Conservation (phyloP, 805 yeast genomes). For the Lipomyces spencermartinsiae region DNA sequence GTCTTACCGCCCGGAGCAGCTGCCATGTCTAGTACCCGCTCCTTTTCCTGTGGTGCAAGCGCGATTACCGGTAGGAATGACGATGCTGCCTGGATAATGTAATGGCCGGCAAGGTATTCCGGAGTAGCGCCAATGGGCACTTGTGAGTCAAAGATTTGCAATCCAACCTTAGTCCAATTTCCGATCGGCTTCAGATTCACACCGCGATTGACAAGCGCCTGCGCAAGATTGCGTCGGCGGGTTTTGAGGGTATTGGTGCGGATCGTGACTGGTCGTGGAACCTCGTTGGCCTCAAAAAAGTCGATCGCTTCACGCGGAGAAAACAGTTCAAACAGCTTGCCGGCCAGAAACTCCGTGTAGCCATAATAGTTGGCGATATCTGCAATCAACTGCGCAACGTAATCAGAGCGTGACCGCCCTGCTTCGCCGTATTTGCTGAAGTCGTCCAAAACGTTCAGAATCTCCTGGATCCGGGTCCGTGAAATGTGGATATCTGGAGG, state of each 20-base stretch:
- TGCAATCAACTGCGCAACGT: constrained; percentile 73
- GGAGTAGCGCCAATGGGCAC: constrained; percentile 99
- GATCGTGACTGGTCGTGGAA: constrained; percentile 93
- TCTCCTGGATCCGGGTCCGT: constrained; percentile 93
- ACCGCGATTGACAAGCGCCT: constrained; percentile 92
- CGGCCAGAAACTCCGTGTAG: constrained; percentile 88
- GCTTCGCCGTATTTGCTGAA: constrained; percentile 82
- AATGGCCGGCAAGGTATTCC: constrained; percentile 96
- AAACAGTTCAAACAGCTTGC: constrained; percentile 87
- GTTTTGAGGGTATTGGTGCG: constrained; percentile 97
- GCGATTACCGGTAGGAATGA: constrained; percentile 98
- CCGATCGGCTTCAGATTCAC: constrained; percentile 98
- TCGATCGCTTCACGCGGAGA: constrained; percentile 97
- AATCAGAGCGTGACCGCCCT: constrained; percentile 85
- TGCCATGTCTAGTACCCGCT: constrained; percentile 97
- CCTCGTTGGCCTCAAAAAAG: constrained; percentile 97
- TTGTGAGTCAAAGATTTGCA: constrained; percentile 96
- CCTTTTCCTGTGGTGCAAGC: constrained; percentile 94
- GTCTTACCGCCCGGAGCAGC: constrained; percentile 99
- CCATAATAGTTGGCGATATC: constrained; percentile 96
- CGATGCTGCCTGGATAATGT: constrained; percentile 97
- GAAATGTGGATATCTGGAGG: constrained; percentile 80
- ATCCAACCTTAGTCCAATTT: constrained; percentile 96
- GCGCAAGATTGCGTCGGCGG: constrained; percentile 94
- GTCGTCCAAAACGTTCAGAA: constrained; percentile 91